A percentile compares a stretch with the other conserved stretches of the same genome.
phyloP scores from a whole-genome alignment of 306 rosid genomes.

The Lathyrus aphaca region DNA sequence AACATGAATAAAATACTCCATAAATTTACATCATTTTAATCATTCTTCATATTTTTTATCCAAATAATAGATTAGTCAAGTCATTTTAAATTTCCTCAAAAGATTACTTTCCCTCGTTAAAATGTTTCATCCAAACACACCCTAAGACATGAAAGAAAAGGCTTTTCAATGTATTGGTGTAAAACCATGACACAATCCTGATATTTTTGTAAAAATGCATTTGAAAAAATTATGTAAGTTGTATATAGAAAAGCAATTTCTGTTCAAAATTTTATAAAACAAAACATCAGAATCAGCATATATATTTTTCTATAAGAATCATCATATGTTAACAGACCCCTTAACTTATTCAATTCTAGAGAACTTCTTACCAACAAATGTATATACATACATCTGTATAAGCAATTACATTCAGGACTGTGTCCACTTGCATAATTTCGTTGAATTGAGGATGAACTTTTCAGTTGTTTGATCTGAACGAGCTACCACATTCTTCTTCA shows the following conservation, averaged over 20 bases:
- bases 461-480: constrained; percentile 27
- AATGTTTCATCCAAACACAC: too few relatives aligned
- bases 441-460: constrained; percentile 25
- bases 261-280: background rate
- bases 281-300: constrained; percentile 16
- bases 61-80: too few relatives aligned
- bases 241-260: background rate
- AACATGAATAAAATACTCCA: too few relatives aligned
- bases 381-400: constrained; percentile 16
- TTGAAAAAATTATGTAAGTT: background rate
- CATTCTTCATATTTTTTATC: too few relatives aligned
- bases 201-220: background rate
- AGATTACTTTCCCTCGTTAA: too few relatives aligned
- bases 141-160: background rate
- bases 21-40: too few relatives aligned
- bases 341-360: constrained; percentile 19
- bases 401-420: constrained; percentile 21
- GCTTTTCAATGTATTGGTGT: background rate
- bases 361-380: constrained; percentile 13
- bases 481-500: constrained; percentile 24
- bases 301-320: constrained; percentile 10
- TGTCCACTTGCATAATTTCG: constrained; percentile 26
- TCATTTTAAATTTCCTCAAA: too few relatives aligned
- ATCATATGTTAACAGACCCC: background rate
- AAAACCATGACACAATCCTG: background rate